Base-by-base conservation (phyloP, 1,284 basidiomycete species). In the Agaricales sp. region DNA sequence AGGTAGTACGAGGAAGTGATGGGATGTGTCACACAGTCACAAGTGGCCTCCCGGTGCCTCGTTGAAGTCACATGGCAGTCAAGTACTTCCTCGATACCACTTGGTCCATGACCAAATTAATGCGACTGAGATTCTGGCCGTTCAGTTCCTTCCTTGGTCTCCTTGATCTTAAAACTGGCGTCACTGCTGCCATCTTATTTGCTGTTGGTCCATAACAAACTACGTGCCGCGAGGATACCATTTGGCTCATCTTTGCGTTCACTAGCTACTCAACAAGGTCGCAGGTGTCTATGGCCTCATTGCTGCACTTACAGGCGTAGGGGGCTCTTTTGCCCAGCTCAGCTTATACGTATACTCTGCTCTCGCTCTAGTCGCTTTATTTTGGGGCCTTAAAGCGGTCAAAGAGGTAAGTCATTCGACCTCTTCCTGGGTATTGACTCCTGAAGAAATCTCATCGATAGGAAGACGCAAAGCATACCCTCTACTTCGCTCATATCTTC, bases 251-350 rank as follows among this genome's bases (percentile, higher is more conserved):
- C 56, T 43, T 25, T 55, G 19, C 47, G 54, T 4, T 50, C 25
- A 19, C 18, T 57, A 92, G 90, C 73, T 96, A 48, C 77, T 99
- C 58, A 98, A 99, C 78, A 99, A 99, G 70, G 94, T 94, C 48
- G 95, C 95, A 13, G 95, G 95, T 50, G 79, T 98, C 14, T 99
- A 97, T 63, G 95, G 95, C 48, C 80, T 99, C 55, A 84, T 99
- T 47, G 92, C 93, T 13, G 77, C 95, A 54, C 72, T 95, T 56
- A 87, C 83, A 1, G 85, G 90, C 43, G 80, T 82, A 46, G 91
- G 90, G 35, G 92, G 92, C 19, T 86, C 90, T 4, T 85, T 93
- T 57, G 81, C 88, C 0, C 95, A 99, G 67, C 74, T 97, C 52
- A 86, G 81, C 64, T 77, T 93, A 61, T 99, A 99, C 66, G 73